Percentiles rank a stretch among this genome's conserved stretches.
These are phyloP conservation scores for Aspergillus ostianus DNA, from an alignment of 495 filamentous ascomycete genomes.

Conservation along the genomic window DNA sequence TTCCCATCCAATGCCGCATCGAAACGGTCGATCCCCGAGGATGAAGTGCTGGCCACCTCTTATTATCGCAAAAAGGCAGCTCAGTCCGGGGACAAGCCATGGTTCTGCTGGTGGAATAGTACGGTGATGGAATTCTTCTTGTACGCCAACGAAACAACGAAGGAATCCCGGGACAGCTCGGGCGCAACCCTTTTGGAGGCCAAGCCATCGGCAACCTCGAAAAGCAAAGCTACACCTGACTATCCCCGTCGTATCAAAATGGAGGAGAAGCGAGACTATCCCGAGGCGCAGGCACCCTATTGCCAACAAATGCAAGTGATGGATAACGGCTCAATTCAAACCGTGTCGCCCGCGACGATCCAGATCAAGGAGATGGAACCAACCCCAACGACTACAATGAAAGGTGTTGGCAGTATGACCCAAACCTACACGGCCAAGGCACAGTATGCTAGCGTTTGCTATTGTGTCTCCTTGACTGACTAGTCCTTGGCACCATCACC, in stretches of 20 bases:
- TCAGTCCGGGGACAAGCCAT: conserved; percentile 64
- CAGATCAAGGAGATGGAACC: conserved; percentile 60
- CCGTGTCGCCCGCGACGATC: conserved; percentile 50
- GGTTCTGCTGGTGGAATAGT: conserved; percentile 87
- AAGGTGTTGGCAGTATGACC: conserved; percentile 21
- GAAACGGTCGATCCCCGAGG: conserved; percentile 31
- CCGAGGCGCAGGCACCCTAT: conserved; percentile 46
- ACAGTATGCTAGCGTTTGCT: conserved; percentile 41
- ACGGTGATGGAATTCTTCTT: conserved; percentile 81
- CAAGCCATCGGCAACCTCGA: conserved; percentile 22
- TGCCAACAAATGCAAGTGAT: conserved; percentile 73
- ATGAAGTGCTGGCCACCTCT: conserved; percentile 22
- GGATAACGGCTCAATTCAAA: conserved; percentile 42
- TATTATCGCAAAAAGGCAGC: conserved; percentile 47
- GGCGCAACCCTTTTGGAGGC: conserved; percentile 20
- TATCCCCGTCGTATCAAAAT: conserved; percentile 79
- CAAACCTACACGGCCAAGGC: conserved; percentile 43
- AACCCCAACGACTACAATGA: conserved; percentile 36
- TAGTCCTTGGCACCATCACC: conserved; percentile 14
- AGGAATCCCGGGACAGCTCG: conserved; percentile 31
- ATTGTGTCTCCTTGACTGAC: conserved; percentile 42
- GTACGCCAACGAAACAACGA: conserved; percentile 63
- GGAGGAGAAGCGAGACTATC: conserved; percentile 65
- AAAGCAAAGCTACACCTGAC: conserved; percentile 18
- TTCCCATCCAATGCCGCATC: conserved; percentile 36